Percentiles rank a stretch among this genome's conserved stretches.
phyloP scores from a whole-genome alignment of 148 eudicot genomes.

The Arctostaphylos glauca region DNA sequence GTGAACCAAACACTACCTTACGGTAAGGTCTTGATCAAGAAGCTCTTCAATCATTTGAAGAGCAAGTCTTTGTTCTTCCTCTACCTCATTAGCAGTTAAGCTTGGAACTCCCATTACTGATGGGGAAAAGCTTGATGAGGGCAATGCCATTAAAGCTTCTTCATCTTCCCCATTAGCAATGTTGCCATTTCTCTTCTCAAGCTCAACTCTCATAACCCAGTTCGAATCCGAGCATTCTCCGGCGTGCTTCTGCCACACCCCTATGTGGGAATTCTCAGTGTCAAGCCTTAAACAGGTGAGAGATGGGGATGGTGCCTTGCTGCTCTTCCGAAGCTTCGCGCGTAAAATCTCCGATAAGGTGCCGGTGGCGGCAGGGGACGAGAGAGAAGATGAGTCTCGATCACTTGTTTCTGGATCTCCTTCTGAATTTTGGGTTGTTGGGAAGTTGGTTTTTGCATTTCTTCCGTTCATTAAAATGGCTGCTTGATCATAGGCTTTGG shows the following conservation, averaged over 20 bases:
- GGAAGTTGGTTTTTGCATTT: conserved; percentile 53
- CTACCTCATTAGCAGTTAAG: conserved; percentile 8
- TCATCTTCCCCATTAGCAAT: neutral
- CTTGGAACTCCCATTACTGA: conserved; percentile 1
- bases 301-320: conserved; percentile 40
- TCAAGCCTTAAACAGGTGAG: conserved; percentile 58
- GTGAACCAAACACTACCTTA: neutral
- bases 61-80: conserved; percentile 25
- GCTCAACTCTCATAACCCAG: conserved; percentile 45
- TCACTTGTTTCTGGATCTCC: neutral
- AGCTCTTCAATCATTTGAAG: conserved; percentile 31
- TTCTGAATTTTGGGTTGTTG: conserved; percentile 21
- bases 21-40: conserved; percentile 20
- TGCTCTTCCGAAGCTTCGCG: conserved; percentile 42
- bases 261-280: conserved; percentile 49
- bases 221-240: conserved; percentile 42
- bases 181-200: conserved; percentile 16
- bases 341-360: conserved; percentile 37
- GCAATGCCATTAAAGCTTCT: neutral
- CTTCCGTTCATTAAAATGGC: conserved; percentile 52
- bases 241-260: conserved; percentile 55
- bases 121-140: neutral
- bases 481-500: conserved; percentile 54
- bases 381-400: neutral
- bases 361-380: neutral